phyloP scores from a whole-genome alignment of 257 asterid genomes.

The Lavandula angustifolia region DNA sequence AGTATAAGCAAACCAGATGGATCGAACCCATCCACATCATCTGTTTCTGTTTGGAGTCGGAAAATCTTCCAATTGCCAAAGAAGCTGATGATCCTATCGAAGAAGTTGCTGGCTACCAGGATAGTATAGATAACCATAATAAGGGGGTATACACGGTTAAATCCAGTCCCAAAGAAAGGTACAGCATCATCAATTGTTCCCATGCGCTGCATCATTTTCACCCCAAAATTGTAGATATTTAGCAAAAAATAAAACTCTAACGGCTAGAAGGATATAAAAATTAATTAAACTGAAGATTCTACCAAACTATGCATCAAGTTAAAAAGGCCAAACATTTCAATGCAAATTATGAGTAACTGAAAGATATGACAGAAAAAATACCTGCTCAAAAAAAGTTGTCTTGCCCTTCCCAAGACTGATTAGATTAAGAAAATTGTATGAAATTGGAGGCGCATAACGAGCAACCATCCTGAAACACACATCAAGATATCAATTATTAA shows the following conservation, averaged over 20 bases:
- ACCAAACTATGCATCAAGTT: background rate
- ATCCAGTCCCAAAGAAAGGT: constrained; percentile 89
- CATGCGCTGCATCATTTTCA: constrained; percentile 77
- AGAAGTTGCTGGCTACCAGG: constrained; percentile 94
- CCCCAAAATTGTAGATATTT: constrained; percentile 7
- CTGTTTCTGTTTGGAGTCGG: constrained; percentile 69
- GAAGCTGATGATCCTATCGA: constrained; percentile 76
- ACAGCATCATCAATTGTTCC: constrained; percentile 91
- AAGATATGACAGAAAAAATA: constrained; percentile 38
- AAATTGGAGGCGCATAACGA: constrained; percentile 98
- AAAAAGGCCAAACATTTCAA: background rate
- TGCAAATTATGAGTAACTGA: constrained; percentile 16
- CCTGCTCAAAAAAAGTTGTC: constrained; percentile 88
- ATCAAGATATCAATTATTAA: constrained; percentile 25
- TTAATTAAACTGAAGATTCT: constrained; percentile 1
- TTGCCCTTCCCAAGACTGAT: constrained; percentile 72
- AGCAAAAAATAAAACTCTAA: background rate
- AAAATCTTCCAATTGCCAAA: constrained; percentile 94
- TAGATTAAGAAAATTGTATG: constrained; percentile 96
- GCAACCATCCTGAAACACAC: constrained; percentile 88
- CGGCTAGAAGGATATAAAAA: constrained; percentile 10
- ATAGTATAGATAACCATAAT: constrained; percentile 93
- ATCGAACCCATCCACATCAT: constrained; percentile 91
- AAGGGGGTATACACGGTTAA: constrained; percentile 93
- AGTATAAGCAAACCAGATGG: constrained; percentile 93